Conservation (phyloP, 768 basidiomycete species). For the Agrocybe praecox region DNA sequence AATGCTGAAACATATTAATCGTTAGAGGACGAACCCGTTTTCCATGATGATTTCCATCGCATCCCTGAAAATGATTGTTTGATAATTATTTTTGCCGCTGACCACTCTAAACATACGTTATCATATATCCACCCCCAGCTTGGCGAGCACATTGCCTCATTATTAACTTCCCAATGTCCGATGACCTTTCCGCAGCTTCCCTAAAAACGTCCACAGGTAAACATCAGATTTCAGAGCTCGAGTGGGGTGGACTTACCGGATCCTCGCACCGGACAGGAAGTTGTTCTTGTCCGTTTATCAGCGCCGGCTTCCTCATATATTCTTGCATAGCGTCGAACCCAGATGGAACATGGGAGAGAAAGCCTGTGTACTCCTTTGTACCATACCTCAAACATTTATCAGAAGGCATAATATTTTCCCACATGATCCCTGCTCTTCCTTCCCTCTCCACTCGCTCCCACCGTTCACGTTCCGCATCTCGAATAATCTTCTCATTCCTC, state of each 20-base stretch:
- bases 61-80: neutral
- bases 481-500: neutral
- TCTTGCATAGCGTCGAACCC: conserved; percentile 14
- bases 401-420: neutral
- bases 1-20: conserved; percentile 25
- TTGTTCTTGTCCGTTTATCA: conserved; percentile 14
- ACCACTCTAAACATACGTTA: neutral
- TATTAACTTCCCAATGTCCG: neutral
- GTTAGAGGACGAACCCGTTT: neutral
- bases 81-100: neutral
- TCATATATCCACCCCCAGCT: neutral
- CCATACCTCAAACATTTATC: conserved; percentile 15
- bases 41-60: neutral
- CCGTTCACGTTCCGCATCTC: neutral
- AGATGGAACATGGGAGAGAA: conserved; percentile 9
- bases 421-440: neutral
- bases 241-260: neutral
- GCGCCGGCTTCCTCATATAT: conserved; percentile 10
- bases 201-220: neutral
- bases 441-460: neutral
- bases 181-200: neutral
- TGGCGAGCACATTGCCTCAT: neutral
- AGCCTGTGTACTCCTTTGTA: conserved; percentile 17
- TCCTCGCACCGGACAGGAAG: conserved; percentile 11
- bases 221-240: neutral